These are phyloP conservation scores for Hymenotorrendiella dingleyae DNA, from an alignment of 2,329 filamentous ascomycete species.

Conservation along the genomic window DNA sequence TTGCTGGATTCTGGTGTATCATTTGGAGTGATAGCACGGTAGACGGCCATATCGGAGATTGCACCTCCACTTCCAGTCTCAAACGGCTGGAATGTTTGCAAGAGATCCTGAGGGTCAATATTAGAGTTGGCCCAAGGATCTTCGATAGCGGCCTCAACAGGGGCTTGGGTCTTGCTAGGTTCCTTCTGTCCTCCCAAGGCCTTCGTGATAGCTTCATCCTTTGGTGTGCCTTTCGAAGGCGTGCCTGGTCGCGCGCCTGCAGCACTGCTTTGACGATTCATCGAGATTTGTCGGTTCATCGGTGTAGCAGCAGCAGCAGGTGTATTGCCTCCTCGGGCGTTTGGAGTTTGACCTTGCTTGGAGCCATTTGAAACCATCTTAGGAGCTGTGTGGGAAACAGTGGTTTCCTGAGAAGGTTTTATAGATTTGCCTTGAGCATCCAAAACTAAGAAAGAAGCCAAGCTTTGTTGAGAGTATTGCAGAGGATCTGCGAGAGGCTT, in stretches of 20 bases:
- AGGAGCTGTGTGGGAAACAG: constrained; percentile 32
- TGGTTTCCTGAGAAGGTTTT: constrained; percentile 11
- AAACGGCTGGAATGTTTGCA: constrained; percentile 36
- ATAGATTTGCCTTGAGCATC: constrained; percentile 41
- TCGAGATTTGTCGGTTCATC: constrained; percentile 43
- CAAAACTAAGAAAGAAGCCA: constrained; percentile 45
- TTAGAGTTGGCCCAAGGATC: constrained; percentile 39
- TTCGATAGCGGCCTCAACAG: constrained; percentile 12
- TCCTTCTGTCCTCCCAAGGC: constrained; percentile 25
- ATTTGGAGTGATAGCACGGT: constrained; percentile 52
- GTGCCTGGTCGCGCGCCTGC: constrained; percentile 35
- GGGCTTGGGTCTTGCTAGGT: constrained; percentile 21
- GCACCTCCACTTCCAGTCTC: constrained; percentile 40
- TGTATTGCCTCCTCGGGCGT: constrained; percentile 32
- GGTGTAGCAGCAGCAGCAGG: constrained; percentile 35
- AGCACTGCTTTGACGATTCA: constrained; percentile 44
- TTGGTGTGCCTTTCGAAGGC: constrained; percentile 16
- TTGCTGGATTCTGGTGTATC: constrained; percentile 61
- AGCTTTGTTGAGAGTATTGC: constrained; percentile 45
- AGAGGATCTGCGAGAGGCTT: constrained; percentile 49
- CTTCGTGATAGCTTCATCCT: constrained; percentile 17
- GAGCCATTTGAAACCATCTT: constrained; percentile 26
- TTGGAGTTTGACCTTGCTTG: constrained; percentile 38
- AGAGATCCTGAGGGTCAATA: constrained; percentile 48
- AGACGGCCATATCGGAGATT: constrained; percentile 47